These are phyloP conservation scores for Tripidium arundinaceum DNA, from an alignment of 202 grass and related monocot species.

Conservation along the genomic window DNA sequence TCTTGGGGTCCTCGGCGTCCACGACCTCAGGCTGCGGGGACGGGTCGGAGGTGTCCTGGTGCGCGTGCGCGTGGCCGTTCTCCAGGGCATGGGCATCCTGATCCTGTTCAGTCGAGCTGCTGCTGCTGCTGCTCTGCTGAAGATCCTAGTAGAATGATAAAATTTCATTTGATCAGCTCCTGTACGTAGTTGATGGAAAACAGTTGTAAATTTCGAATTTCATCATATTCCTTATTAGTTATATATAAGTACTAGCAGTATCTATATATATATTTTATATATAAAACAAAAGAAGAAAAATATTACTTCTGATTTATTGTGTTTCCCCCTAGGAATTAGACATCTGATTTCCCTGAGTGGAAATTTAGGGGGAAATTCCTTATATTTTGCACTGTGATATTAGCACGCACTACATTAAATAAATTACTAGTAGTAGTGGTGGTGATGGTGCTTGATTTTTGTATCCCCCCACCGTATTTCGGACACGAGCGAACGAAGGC, in stretches of 20 bases:
- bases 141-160: slow-evolving; percentile 30
- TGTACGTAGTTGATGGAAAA: neutral
- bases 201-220: neutral
- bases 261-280: no score
- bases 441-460: no score
- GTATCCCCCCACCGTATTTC: neutral
- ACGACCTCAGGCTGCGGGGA: slow-evolving; percentile 36
- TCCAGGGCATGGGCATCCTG: neutral
- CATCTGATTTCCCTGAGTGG: neutral
- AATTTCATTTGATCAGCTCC: neutral
- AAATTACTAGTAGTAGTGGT: neutral
- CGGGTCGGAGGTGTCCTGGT: neutral
- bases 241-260: no score
- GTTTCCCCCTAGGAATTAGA: no score
- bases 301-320: no score
- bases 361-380: neutral
- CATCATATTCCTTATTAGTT: neutral
- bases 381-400: neutral
- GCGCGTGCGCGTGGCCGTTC: neutral
- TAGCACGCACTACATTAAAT: neutral
- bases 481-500: neutral
- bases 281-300: no score
- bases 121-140: slow-evolving; percentile 1
- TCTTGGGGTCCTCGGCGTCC: slow-evolving; percentile 27
- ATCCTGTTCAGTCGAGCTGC: neutral